These are phyloP conservation scores for Caryopteris hybrid DNA, from an alignment of 305 asterid genomes.

Conservation along the genomic window DNA sequence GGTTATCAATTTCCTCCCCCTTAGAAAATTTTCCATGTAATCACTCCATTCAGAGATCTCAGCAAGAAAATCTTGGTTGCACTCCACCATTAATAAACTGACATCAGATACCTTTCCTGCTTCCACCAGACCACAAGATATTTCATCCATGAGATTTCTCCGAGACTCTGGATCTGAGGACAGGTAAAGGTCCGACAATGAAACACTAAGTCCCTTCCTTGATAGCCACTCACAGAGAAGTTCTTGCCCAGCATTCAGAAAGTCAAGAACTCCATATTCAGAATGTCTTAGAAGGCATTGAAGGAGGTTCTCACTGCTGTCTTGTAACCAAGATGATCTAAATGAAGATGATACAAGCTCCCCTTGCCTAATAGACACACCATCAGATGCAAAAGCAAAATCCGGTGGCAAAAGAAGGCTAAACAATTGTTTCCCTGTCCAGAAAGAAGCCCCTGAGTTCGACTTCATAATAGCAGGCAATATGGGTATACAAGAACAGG, in stretches of 20 bases:
- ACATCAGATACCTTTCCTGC: slow-evolving; percentile 61
- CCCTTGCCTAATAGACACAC: slow-evolving; percentile 58
- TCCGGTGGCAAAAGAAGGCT: slow-evolving; percentile 63
- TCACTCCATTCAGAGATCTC: slow-evolving; percentile 44
- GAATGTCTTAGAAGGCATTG: slow-evolving; percentile 47
- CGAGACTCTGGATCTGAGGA: slow-evolving; percentile 51
- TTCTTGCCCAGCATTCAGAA: slow-evolving; percentile 62
- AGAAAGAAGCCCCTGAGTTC: slow-evolving; percentile 29
- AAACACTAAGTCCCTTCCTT: slow-evolving; percentile 80
- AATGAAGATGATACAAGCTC: slow-evolving; percentile 53
- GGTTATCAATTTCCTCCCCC: slow-evolving; percentile 33
- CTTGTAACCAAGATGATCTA: slow-evolving; percentile 77
- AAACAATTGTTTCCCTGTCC: slow-evolving; percentile 91
- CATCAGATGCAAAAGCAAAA: slow-evolving; percentile 46
- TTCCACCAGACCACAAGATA: slow-evolving; percentile 66
- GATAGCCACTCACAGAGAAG: slow-evolving; percentile 87
- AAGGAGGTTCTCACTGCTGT: slow-evolving; percentile 51
- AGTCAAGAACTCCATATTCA: slow-evolving; percentile 43
- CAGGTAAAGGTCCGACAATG: slow-evolving; percentile 76
- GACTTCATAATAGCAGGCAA: slow-evolving; percentile 51
- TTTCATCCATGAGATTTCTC: slow-evolving; percentile 61
- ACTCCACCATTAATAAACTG: slow-evolving; percentile 52
- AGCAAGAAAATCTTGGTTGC: slow-evolving; percentile 47
- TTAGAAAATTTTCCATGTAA: slow-evolving; percentile 25
- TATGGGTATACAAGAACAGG: slow-evolving; percentile 36